Percentiles rank a stretch among this genome's conserved stretches.
Evolutionary conservation across 768 basidiomycete species (phyloP).

Genomic region (Tylopilus vinaceipallidus): DNA sequence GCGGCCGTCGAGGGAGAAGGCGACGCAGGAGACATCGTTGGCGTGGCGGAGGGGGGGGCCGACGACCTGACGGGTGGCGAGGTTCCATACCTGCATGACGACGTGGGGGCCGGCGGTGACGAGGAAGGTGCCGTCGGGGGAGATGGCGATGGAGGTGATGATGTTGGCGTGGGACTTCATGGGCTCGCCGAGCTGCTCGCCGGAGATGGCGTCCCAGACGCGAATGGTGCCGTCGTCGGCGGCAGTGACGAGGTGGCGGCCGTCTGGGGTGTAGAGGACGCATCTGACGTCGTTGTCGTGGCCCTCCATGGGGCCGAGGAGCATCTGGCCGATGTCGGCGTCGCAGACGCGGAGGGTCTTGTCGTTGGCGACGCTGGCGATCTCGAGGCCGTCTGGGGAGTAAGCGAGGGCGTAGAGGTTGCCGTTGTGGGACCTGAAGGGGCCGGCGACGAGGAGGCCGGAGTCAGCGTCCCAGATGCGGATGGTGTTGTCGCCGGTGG

Average conservation of each 20-base stretch:
- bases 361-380: slow-evolving; percentile 32
- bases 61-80: slow-evolving; percentile 19
- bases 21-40: slow-evolving; percentile 31
- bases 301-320: slow-evolving; percentile 25
- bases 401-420: slow-evolving; percentile 40
- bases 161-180: slow-evolving; percentile 27
- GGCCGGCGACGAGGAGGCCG: slow-evolving; percentile 24
- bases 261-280: slow-evolving; percentile 32
- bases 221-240: slow-evolving; percentile 31
- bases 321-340: slow-evolving; percentile 37
- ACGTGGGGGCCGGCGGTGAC: slow-evolving; percentile 32
- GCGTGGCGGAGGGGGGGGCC: slow-evolving; percentile 25
- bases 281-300: slow-evolving; percentile 30
- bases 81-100: slow-evolving; percentile 32
- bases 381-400: slow-evolving; percentile 30
- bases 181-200: slow-evolving; percentile 32
- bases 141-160: slow-evolving; percentile 33
- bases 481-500: slow-evolving; percentile 33
- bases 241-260: slow-evolving; percentile 27
- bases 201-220: slow-evolving; percentile 30
- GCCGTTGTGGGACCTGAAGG: slow-evolving; percentile 31
- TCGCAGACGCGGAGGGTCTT: slow-evolving; percentile 32
- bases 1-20: slow-evolving; percentile 31
- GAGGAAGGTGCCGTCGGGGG: slow-evolving; percentile 30
- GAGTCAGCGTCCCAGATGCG: slow-evolving; percentile 32